Conservation (phyloP, 805 yeast species). For the Alloascoidea hylecoeti region DNA sequence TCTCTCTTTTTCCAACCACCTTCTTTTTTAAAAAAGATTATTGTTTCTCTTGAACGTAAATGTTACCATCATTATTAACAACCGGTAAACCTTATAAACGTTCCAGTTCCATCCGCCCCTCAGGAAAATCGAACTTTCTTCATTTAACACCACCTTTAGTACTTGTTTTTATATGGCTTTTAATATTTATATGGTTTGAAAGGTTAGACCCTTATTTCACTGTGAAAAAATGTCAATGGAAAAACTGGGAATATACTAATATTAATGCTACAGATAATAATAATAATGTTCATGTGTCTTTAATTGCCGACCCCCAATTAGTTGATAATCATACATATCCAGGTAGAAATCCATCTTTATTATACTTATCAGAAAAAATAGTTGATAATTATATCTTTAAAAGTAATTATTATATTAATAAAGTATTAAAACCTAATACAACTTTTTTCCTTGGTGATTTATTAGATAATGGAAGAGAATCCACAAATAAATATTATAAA, state of each 20-base stretch:
- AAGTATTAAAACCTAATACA: conserved; percentile 43
- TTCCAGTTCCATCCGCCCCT: too few species aligned
- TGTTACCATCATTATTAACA: too few species aligned
- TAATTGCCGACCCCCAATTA: conserved; percentile 72
- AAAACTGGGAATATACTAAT: neutral
- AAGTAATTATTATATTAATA: conserved; percentile 38
- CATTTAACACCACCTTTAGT: too few species aligned
- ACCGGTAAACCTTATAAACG: too few species aligned
- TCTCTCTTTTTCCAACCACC: too few species aligned
- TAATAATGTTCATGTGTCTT: conserved; percentile 15
- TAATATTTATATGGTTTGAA: neutral
- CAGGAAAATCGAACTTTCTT: too few species aligned
- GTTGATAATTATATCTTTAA: conserved; percentile 57
- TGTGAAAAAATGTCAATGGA: neutral
- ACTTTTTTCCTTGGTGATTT: conserved; percentile 62
- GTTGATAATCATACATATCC: conserved; percentile 69
- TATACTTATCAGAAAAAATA: conserved; percentile 29
- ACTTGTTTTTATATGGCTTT: neutral
- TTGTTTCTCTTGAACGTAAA: too few species aligned
- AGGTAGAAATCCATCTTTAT: conserved; percentile 22
- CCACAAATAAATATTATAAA: conserved; percentile 45
- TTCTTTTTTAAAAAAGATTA: too few species aligned
- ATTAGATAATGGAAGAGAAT: conserved; percentile 64
- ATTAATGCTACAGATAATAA: neutral
- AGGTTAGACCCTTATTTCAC: neutral